Evolutionary conservation across 2,329 filamentous ascomycete species (phyloP).

Genomic region (Cercospora sp.): DNA sequence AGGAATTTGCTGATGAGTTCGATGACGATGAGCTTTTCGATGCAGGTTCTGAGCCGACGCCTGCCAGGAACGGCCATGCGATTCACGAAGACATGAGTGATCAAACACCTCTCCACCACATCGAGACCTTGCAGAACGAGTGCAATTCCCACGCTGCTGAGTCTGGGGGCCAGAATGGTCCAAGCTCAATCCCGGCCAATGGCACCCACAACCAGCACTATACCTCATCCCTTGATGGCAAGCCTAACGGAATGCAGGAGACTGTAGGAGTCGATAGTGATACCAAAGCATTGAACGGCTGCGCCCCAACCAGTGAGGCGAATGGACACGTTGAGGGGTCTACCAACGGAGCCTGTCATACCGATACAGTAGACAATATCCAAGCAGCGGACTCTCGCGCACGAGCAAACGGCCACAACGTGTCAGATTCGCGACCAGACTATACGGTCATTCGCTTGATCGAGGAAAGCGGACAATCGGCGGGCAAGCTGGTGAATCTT

Average conservation of each 20-base stretch:
- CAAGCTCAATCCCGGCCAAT: not conserved
- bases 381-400: not conserved
- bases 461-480: conserved; percentile 71
- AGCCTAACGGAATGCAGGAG: not conserved
- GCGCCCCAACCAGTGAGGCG: not conserved
- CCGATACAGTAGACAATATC: not conserved
- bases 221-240: not conserved
- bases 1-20: conserved; percentile 23
- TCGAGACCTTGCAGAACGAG: not conserved
- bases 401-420: not conserved
- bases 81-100: not conserved
- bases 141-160: not conserved
- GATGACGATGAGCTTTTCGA: conserved; percentile 19
- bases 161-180: not conserved
- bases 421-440: conserved; percentile 24
- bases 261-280: not conserved
- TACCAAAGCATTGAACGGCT: not conserved
- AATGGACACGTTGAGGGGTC: not conserved
- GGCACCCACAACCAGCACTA: not conserved
- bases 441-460: conserved; percentile 70
- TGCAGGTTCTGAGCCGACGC: not conserved
- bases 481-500: conserved; percentile 81
- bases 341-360: not conserved
- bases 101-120: not conserved
- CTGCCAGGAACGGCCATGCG: not conserved